phyloP scores from a whole-genome alignment of 495 filamentous ascomycete species.

The Sporormia fimetaria region DNA sequence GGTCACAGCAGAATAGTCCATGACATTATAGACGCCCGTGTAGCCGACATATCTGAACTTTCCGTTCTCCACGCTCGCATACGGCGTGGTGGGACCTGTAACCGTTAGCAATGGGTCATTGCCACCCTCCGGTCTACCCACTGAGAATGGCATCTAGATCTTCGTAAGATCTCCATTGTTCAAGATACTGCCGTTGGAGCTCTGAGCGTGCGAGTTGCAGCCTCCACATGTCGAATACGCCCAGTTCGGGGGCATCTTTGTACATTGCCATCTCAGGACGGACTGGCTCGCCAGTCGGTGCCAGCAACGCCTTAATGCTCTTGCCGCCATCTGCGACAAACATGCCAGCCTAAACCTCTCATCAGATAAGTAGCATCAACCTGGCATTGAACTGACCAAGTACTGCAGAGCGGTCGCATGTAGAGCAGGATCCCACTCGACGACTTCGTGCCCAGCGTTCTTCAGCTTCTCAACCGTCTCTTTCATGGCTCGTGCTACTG shows the following conservation, averaged over 20 bases:
- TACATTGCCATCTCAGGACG: conserved; percentile 29
- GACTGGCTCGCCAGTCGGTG: conserved; percentile 27
- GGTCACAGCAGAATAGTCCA: conserved; percentile 29
- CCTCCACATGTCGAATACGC: conserved; percentile 31
- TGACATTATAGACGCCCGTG: conserved; percentile 30
- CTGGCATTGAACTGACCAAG: conserved; percentile 10
- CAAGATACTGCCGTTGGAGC: conserved; percentile 28
- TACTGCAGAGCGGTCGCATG: conserved; percentile 23
- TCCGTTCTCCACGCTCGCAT: conserved; percentile 23
- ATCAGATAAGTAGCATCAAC: background rate
- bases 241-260: conserved; percentile 23
- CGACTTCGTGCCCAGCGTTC: conserved; percentile 25
- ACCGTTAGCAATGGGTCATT: background rate
- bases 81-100: conserved; percentile 29
- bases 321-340: conserved; percentile 34
- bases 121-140: background rate
- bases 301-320: conserved; percentile 23
- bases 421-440: conserved; percentile 21
- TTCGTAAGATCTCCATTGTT: conserved; percentile 27
- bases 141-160: conserved; percentile 30
- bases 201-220: conserved; percentile 30
- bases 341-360: conserved; percentile 17
- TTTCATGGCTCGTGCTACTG: conserved; percentile 19
- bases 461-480: conserved; percentile 21
- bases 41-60: conserved; percentile 30